Evolutionary conservation across 78 protist genomes (phyloP), one percentile per base, ranked within the genome.

Genomic region (Dictyostelium citrinum): DNA sequence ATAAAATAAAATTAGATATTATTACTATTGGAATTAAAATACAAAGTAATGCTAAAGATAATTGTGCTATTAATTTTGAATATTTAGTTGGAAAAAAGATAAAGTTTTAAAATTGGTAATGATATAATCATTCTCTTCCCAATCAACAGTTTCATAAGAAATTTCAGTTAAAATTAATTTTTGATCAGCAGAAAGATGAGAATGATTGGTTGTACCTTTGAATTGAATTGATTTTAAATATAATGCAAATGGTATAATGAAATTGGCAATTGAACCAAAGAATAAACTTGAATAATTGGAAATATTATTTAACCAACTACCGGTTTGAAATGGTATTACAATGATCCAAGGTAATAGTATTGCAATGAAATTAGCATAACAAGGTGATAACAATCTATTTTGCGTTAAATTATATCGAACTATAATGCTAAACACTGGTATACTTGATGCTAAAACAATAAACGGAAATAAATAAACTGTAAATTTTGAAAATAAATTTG

Each of bases 351-450:
- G 95, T 27, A 90, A 37, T 1, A 90, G 2, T 11, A 90, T 43
- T 11, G 90, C 76, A 1, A 82, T 24, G 24, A 77, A 39, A 46
- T 51, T 90, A 0, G 95, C 95, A 29, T 16, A 45, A 10, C 33
- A 17, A 12, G 81, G 88, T 11, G 90, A 37, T 1, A 51, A 11
- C 2, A 93, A 31, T 31, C 71, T 37, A 29, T 76, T 93, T 64
- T 93, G 93, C 1, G 64, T 35, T 31, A 93, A 51, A 77, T 93
- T 93, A 61, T 93, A 93, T n/a, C 74, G 24, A 14, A 93, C 83
- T 20, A 93, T 64, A 35, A 93, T 93, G 4, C 92, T 84, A 46
- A 84, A 93, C 3, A 93, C 96, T 0, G 96, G 96, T 7, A 93
- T 81, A 5, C 79, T 31, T 12, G 72, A 31, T 29, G 91, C 70